Percentiles rank a stretch among this genome's conserved stretches.
phyloP scores from a whole-genome alignment of 768 basidiomycete species.

The Phlebiopsis flavidoalba region DNA sequence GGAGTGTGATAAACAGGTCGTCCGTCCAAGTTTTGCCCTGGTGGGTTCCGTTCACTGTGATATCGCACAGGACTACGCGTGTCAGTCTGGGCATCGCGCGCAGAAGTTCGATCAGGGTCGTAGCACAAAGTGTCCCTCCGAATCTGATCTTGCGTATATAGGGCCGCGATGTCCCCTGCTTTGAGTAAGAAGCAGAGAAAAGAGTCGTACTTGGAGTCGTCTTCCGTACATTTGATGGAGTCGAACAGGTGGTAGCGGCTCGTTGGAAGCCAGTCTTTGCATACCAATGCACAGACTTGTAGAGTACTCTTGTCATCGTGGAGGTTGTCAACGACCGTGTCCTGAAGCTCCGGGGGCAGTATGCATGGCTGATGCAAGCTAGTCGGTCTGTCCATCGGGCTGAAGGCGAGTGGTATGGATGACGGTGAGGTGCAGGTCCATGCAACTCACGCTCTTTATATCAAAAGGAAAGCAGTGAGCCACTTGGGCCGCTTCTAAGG shows the following conservation, averaged over 20 bases:
- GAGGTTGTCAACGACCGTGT: neutral
- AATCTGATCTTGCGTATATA: neutral
- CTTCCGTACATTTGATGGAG: neutral
- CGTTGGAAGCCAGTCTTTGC: neutral
- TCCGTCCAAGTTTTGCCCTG: neutral
- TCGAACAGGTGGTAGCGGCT: conserved; percentile 6
- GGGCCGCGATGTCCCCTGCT: neutral
- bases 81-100: neutral
- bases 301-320: conserved; percentile 2
- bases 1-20: neutral
- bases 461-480: too few relatives aligned
- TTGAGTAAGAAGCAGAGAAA: neutral
- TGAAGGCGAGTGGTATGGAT: too few relatives aligned
- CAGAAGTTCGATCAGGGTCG: neutral
- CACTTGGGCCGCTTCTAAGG: too few relatives aligned
- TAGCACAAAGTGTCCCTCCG: neutral
- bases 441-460: too few relatives aligned
- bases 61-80: neutral
- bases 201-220: neutral
- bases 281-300: neutral
- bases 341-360: neutral
- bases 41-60: neutral
- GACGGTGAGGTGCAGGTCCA: too few relatives aligned
- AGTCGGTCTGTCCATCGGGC: too few relatives aligned
- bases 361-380: neutral